These are phyloP conservation scores for Alternaria rosae DNA, from an alignment of 2,329 filamentous ascomycete species.

Conservation along the genomic window DNA sequence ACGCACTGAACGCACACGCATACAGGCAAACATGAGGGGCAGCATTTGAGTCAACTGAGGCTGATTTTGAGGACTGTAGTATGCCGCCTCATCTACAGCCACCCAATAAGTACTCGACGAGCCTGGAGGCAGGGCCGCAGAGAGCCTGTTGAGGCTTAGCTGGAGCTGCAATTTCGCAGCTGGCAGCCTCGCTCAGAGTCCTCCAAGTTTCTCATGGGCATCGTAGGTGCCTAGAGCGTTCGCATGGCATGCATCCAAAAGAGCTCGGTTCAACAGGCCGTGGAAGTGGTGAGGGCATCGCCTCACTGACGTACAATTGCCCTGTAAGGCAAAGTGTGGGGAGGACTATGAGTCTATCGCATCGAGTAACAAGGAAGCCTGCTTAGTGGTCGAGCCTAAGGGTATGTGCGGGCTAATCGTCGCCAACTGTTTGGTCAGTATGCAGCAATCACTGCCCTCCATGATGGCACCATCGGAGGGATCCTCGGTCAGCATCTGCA, in stretches of 20 bases:
- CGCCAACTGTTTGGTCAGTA: slow-evolving; percentile 24
- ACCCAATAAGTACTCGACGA: neutral
- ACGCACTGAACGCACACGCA: neutral
- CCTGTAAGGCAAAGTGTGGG: slow-evolving; percentile 14
- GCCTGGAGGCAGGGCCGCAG: neutral
- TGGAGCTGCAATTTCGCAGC: neutral
- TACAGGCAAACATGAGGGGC: neutral
- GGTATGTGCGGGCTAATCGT: slow-evolving; percentile 30
- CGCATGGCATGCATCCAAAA: neutral
- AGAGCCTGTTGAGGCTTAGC: neutral
- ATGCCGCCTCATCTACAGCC: neutral
- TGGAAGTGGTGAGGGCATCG: neutral
- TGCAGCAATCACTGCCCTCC: slow-evolving; percentile 26
- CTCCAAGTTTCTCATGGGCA: neutral
- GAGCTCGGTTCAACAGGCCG: neutral
- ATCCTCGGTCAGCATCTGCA: slow-evolving; percentile 8
- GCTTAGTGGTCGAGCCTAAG: slow-evolving; percentile 14
- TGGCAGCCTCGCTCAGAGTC: neutral
- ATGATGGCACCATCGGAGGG: slow-evolving; percentile 23
- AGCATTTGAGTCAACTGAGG: neutral
- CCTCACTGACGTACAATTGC: slow-evolving; percentile 13
- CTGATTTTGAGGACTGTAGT: neutral
- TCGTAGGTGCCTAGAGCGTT: neutral
- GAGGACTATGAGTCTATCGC: slow-evolving; percentile 17
- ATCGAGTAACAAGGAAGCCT: slow-evolving; percentile 27